phyloP scores from a whole-genome alignment of 2,329 filamentous ascomycete species.

The Ramichloridium luteum region DNA sequence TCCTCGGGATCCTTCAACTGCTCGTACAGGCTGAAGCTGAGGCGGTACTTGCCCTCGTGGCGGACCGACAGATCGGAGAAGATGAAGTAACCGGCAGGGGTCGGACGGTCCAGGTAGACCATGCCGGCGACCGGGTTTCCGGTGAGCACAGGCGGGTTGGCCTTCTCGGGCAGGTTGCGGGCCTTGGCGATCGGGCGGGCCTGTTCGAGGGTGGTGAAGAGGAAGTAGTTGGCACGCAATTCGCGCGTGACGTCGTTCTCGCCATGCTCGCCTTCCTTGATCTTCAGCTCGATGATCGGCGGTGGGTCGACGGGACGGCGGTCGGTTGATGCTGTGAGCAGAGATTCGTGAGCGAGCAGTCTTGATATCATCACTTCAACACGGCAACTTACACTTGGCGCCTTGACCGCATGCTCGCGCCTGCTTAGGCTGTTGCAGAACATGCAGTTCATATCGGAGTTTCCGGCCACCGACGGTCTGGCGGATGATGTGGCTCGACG shows the following conservation, averaged over 20 bases:
- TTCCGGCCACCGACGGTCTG: conserved; percentile 62
- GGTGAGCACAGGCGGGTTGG: conserved; percentile 72
- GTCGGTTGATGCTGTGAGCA: conserved; percentile 58
- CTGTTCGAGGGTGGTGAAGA: conserved; percentile 83
- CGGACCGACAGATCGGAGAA: conserved; percentile 94
- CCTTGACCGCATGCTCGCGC: conserved; percentile 91
- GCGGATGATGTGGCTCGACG: conserved; percentile 39
- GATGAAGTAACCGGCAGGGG: conserved; percentile 77
- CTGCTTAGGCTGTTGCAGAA: conserved; percentile 88
- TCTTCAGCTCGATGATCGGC: conserved; percentile 80
- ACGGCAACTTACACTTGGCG: conserved; percentile 62
- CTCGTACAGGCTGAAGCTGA: conserved; percentile 89
- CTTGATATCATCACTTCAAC: not conserved
- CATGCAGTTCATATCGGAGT: conserved; percentile 69
- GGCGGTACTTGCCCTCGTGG: conserved; percentile 84
- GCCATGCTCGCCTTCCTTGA: conserved; percentile 55
- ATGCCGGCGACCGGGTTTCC: conserved; percentile 92
- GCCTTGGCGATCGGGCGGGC: conserved; percentile 73
- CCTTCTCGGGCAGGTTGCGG: conserved; percentile 55
- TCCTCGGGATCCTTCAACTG: conserved; percentile 79
- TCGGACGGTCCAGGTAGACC: conserved; percentile 83
- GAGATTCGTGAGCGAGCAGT: conserved; percentile 12
- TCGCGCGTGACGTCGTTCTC: conserved; percentile 60
- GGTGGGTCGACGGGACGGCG: conserved; percentile 87
- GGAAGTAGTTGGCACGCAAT: conserved; percentile 96